phyloP scores from a whole-genome alignment of 2,329 filamentous ascomycete genomes.

The Moelleriella libera region DNA sequence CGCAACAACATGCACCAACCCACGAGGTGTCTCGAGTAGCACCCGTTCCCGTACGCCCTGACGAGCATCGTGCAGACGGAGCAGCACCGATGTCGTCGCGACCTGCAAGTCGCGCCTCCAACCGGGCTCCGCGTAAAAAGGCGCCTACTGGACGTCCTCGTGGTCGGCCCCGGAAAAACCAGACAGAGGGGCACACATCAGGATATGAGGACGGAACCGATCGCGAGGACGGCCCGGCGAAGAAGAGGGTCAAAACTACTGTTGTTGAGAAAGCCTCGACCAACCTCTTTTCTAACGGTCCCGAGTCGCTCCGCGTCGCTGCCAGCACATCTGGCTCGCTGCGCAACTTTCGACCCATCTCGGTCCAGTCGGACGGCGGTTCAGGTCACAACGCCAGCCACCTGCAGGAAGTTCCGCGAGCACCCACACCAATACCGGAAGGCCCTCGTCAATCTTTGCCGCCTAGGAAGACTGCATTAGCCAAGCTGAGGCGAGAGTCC shows the following conservation, averaged over 20 bases:
- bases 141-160: conserved; percentile 39
- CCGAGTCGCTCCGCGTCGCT: conserved; percentile 74
- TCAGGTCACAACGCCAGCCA: conserved; percentile 25
- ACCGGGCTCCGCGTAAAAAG: conserved; percentile 13
- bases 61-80: conserved; percentile 6
- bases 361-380: conserved; percentile 29
- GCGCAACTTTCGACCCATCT: conserved; percentile 66
- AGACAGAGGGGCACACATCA: conserved; percentile 52
- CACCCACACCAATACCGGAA: conserved; percentile 61
- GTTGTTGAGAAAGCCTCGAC: conserved; percentile 54
- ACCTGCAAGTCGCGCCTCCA: conserved; percentile 37
- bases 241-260: conserved; percentile 68
- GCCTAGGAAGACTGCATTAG: conserved; percentile 8
- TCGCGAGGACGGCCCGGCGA: conserved; percentile 23
- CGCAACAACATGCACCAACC: conserved; percentile 8
- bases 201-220: conserved; percentile 56
- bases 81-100: conserved; percentile 27
- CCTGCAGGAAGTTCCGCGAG: conserved; percentile 59
- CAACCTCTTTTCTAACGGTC: conserved; percentile 55
- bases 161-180: conserved; percentile 41
- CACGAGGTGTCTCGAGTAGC: conserved; percentile 20
- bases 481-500: conserved; percentile 43
- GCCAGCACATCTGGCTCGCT: conserved; percentile 84
- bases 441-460: conserved; percentile 11
- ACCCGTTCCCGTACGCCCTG: conserved; percentile 16